Percentiles rank a stretch among this genome's conserved stretches.
These are phyloP conservation scores for Stagonosporopsis rhizophila DNA, from an alignment of 2,329 filamentous ascomycete species.

Conservation along the genomic window DNA sequence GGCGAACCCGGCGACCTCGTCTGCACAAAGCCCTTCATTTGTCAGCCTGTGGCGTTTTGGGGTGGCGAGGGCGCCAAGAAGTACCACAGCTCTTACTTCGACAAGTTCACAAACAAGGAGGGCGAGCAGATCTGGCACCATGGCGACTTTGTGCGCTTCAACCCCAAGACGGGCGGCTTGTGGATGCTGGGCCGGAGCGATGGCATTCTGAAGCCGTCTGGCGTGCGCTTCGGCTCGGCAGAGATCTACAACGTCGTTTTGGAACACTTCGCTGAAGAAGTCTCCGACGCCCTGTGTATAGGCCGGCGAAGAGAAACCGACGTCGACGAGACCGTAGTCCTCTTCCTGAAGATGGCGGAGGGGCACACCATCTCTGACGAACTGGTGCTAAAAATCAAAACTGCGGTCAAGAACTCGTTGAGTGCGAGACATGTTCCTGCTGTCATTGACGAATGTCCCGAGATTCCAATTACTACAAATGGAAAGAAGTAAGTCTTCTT, in stretches of 20 bases:
- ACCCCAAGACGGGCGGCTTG: slow-evolving; percentile 75
- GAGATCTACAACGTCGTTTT: slow-evolving; percentile 97
- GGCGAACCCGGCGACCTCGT: slow-evolving; percentile 86
- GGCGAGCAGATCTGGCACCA: slow-evolving; percentile 80
- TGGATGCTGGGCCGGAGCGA: slow-evolving; percentile 93
- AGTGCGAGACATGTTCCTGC: slow-evolving; percentile 90
- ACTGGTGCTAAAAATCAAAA: slow-evolving; percentile 69
- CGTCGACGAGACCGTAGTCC: slow-evolving; percentile 81
- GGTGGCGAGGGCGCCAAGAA: slow-evolving; percentile 74
- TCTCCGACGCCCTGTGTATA: slow-evolving; percentile 88
- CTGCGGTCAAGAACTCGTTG: slow-evolving; percentile 74
- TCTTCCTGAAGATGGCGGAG: slow-evolving; percentile 82
- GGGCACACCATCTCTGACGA: slow-evolving; percentile 64
- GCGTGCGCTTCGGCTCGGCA: slow-evolving; percentile 89
- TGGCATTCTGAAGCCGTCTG: slow-evolving; percentile 89
- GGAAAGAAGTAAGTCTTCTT: slow-evolving; percentile 80
- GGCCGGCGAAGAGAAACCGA: slow-evolving; percentile 76
- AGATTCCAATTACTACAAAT: slow-evolving; percentile 91
- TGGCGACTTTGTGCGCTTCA: slow-evolving; percentile 84
- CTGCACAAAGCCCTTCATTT: slow-evolving; percentile 85
- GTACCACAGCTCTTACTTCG: slow-evolving; percentile 87
- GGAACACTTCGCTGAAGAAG: slow-evolving; percentile 76
- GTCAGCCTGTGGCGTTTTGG: slow-evolving; percentile 90
- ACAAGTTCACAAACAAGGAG: slow-evolving; percentile 68
- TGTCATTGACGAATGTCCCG: slow-evolving; percentile 79